phyloP scores from a whole-genome alignment of 2,329 filamentous ascomycete genomes.

The Truncatella angustata region DNA sequence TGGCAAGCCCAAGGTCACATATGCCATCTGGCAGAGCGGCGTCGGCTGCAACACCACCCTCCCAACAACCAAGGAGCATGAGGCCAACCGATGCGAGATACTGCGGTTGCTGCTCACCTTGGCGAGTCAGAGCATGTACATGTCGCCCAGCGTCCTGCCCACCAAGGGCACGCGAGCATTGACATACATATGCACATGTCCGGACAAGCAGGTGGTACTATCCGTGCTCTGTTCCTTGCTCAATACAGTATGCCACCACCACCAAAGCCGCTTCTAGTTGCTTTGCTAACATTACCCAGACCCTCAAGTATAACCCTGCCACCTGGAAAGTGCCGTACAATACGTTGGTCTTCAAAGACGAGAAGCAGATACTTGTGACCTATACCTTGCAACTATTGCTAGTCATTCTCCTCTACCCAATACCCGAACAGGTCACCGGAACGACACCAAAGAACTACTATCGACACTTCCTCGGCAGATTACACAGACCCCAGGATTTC shows the following conservation, averaged over 20 bases:
- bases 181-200: conserved; percentile 83
- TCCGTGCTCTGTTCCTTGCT: conserved; percentile 88
- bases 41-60: conserved; percentile 92
- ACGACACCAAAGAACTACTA: conserved; percentile 83
- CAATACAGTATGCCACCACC: conserved; percentile 70
- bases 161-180: conserved; percentile 79
- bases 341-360: conserved; percentile 85
- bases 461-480: conserved; percentile 82
- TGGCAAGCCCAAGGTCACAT: conserved; percentile 77
- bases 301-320: conserved; percentile 92
- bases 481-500: conserved; percentile 94
- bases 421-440: conserved; percentile 70
- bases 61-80: conserved; percentile 84
- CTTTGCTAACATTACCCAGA: conserved; percentile 45
- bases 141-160: conserved; percentile 75
- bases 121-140: conserved; percentile 90
- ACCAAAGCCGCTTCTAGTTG: background rate
- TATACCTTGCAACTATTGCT: conserved; percentile 92
- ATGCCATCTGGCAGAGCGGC: conserved; percentile 96
- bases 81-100: conserved; percentile 90
- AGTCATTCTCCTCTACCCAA: conserved; percentile 79
- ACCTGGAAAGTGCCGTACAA: conserved; percentile 95
- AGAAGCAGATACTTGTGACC: conserved; percentile 85
- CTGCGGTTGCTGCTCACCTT: conserved; percentile 81
- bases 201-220: conserved; percentile 88